Evolutionary conservation across 2,329 filamentous ascomycete genomes (phyloP).

Genomic region (Arthrobotrys entomopaga): DNA sequence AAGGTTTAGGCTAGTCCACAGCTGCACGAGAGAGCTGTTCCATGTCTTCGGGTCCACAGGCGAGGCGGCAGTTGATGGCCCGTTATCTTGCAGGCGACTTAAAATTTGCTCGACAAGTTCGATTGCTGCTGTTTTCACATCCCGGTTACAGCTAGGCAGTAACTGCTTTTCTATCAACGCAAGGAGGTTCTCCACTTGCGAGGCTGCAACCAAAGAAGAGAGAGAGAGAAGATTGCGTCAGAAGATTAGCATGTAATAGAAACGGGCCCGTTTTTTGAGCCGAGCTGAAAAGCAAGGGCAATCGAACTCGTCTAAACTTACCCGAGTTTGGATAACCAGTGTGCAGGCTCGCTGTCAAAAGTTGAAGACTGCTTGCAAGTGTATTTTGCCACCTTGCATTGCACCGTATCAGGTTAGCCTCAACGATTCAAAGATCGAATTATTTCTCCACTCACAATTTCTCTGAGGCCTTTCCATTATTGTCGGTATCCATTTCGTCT

Average conservation of each 20-base stretch:
- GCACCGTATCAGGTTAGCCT: slow-evolving; percentile 48
- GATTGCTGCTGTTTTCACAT: slow-evolving; percentile 46
- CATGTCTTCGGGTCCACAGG: slow-evolving; percentile 55
- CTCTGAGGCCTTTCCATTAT: slow-evolving; percentile 63
- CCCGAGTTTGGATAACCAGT: slow-evolving; percentile 48
- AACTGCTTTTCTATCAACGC: slow-evolving; percentile 51
- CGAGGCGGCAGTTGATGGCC: slow-evolving; percentile 53
- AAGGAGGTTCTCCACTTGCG: slow-evolving; percentile 49
- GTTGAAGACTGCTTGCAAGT: slow-evolving; percentile 56
- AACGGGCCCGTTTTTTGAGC: slow-evolving; percentile 1
- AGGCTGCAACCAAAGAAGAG: slow-evolving; percentile 40
- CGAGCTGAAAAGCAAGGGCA: slow-evolving; percentile 36
- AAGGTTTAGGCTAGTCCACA: slow-evolving; percentile 53
- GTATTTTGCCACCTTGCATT: slow-evolving; percentile 56
- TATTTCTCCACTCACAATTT: slow-evolving; percentile 58
- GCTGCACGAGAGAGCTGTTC: slow-evolving; percentile 54
- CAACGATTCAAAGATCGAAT: slow-evolving; percentile 19
- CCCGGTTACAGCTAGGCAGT: slow-evolving; percentile 55
- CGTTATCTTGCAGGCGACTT: slow-evolving; percentile 54
- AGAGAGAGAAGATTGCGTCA: slow-evolving; percentile 38
- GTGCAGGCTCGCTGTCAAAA: slow-evolving; percentile 53
- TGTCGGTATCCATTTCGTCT: slow-evolving; percentile 76
- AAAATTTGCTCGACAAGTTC: slow-evolving; percentile 53
- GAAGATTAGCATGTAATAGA: slow-evolving; percentile 29
- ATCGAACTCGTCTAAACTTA: slow-evolving; percentile 44